Evolutionary conservation across 768 basidiomycete genomes (phyloP), one percentile per base, ranked within the genome.

Genomic region (Tricholoma bakamatsutake): DNA sequence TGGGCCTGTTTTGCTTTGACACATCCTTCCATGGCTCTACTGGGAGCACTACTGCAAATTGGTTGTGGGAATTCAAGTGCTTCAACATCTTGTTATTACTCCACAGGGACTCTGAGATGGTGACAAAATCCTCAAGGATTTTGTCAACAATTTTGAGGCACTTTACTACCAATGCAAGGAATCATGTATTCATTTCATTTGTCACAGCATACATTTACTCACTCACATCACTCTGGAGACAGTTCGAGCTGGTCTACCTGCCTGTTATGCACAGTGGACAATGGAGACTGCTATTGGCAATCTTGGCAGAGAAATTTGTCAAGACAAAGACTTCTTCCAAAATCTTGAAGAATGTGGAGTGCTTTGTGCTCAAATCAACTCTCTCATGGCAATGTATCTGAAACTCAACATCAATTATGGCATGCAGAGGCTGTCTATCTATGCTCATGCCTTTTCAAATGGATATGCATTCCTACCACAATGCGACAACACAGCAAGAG

Each of bases 21-120:
- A 52, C 0, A 57, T 69, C 30, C 65, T 71, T 2, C 70, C 66
- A 2, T 12, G 57, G 7, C 42, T 5, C 10, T 69, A 64, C 37
- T 73, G 59, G 50, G 12, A 24, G 21, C 21, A 24, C 21, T 24
- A 24, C 21, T 24, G 21, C 21, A 24, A 24, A 24, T 3, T 24
- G 21, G 21, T 24, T 24, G 21, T 3, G 1, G 21, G 21, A 24
- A 24, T 24, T 24, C 21, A 24, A 24, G 21, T 24, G 3, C 21
- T 24, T 24, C 21, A 24, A 3, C 3, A 3, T 24, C 21, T 3
- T 24, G 3, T 24, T 24, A 24, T 24, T 3, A 24, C 21, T 24
- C 21, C 21, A 24, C 21, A 24, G 21, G 21, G 21, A 24, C 21
- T 24, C 21, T 3, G 21, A 24, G 21, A 24, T 3, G 3, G 21